These are phyloP conservation scores for Saturnispora kantuleensis DNA, from an alignment of 805 yeast species.

Conservation along the genomic window DNA sequence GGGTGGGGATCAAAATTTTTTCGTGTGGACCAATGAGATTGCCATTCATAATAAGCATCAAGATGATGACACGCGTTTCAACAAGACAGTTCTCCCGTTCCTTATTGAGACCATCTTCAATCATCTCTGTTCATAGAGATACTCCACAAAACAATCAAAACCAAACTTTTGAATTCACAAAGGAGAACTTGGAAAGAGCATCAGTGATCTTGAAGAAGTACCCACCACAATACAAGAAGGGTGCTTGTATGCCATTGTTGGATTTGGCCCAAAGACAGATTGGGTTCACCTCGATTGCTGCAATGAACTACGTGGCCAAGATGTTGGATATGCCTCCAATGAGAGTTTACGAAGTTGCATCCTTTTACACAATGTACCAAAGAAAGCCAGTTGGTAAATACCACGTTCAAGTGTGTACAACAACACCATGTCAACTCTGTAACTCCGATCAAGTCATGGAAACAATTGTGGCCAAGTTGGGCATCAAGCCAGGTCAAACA, in stretches of 20 bases:
- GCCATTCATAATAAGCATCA: not conserved
- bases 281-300: constrained; percentile 78
- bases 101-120: constrained; percentile 20
- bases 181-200: constrained; percentile 60
- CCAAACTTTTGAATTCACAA: constrained; percentile 62
- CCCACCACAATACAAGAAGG: constrained; percentile 80
- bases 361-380: constrained; percentile 86
- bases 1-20: too few relatives aligned
- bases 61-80: not conserved
- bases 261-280: constrained; percentile 82
- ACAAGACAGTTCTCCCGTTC: not conserved
- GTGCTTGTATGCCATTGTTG: constrained; percentile 79
- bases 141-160: constrained; percentile 55
- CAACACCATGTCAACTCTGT: constrained; percentile 82
- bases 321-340: constrained; percentile 82
- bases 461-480: constrained; percentile 51
- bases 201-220: constrained; percentile 65
- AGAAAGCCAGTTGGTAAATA: constrained; percentile 79
- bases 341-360: constrained; percentile 90
- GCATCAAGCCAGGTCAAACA: constrained; percentile 68
- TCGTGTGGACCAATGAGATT: too few relatives aligned
- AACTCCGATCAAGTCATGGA: constrained; percentile 72
- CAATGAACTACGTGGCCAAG: constrained; percentile 85
- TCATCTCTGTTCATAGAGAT: constrained; percentile 60
- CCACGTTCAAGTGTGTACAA: constrained; percentile 78